phyloP scores from a whole-genome alignment of 306 rosid genomes.

The Corylus americana region DNA sequence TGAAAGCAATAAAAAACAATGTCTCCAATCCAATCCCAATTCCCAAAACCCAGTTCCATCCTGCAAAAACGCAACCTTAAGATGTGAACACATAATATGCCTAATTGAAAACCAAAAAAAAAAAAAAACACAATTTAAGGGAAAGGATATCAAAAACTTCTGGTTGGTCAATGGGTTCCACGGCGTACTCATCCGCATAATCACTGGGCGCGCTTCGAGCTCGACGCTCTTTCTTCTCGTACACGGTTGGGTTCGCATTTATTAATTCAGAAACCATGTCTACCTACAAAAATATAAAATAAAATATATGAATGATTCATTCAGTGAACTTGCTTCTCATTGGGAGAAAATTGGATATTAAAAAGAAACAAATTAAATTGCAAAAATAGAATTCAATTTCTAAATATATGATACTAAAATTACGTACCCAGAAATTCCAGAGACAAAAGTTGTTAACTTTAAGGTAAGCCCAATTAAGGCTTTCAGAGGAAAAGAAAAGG shows the following conservation, averaged over 20 bases:
- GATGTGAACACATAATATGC: background rate
- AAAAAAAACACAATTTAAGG: background rate
- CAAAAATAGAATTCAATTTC: background rate
- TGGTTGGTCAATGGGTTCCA: conserved; percentile 70
- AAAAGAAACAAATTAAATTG: background rate
- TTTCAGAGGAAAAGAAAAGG: too few relatives aligned
- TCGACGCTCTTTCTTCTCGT: conserved; percentile 81
- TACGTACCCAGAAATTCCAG: too few relatives aligned
- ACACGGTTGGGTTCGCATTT: conserved; percentile 78
- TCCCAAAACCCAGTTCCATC: background rate
- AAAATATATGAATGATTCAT: background rate
- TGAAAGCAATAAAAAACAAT: background rate
- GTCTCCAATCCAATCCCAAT: background rate
- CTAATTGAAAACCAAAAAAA: background rate
- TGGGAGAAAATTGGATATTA: background rate
- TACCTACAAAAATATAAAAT: background rate
- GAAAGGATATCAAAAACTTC: conserved; percentile 93
- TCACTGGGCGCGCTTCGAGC: conserved; percentile 44
- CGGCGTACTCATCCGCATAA: conserved; percentile 39
- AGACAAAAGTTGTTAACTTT: too few relatives aligned
- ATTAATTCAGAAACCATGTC: conserved; percentile 72
- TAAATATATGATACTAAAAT: too few relatives aligned
- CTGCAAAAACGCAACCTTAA: background rate
- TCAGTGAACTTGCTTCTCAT: background rate
- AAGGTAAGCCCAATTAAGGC: too few relatives aligned